phyloP scores from a whole-genome alignment of 192 early-diverging fungal genomes.

The Backusella mclennaniae region DNA sequence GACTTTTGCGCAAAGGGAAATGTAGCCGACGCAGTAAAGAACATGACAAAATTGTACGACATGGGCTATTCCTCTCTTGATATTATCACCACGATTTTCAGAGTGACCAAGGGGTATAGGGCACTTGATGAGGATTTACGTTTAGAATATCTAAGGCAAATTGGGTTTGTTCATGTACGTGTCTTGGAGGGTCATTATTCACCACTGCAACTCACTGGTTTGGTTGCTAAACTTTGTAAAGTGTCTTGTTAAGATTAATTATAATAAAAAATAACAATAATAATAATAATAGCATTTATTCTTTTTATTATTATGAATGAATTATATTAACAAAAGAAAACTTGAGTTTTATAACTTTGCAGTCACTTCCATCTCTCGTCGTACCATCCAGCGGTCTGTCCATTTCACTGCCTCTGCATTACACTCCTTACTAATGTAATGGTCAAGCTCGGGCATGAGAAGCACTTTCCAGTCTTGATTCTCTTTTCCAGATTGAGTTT shows the following conservation, averaged over 20 bases:
- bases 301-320: neutral
- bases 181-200: conserved; percentile 87
- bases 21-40: conserved; percentile 68
- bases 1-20: conserved; percentile 62
- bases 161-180: conserved; percentile 90
- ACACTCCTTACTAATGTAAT: neutral
- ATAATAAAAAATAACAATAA: neutral
- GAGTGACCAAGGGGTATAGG: conserved; percentile 77
- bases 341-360: neutral
- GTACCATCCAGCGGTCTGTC: neutral
- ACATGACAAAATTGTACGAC: conserved; percentile 69
- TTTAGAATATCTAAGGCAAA: conserved; percentile 88
- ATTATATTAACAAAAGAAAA: too few species aligned
- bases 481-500: neutral
- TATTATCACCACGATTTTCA: conserved; percentile 89
- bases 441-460: neutral
- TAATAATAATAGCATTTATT: neutral
- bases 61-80: conserved; percentile 89
- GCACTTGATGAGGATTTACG: conserved; percentile 79
- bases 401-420: neutral
- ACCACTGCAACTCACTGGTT: conserved; percentile 80
- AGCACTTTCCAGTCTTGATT: neutral
- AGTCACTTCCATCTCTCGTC: neutral
- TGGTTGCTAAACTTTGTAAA: conserved; percentile 68
- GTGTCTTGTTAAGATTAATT: neutral